These are phyloP conservation scores for Termitomyces bulborhizus DNA, from an alignment of 768 basidiomycete species.

Conservation along the genomic window DNA sequence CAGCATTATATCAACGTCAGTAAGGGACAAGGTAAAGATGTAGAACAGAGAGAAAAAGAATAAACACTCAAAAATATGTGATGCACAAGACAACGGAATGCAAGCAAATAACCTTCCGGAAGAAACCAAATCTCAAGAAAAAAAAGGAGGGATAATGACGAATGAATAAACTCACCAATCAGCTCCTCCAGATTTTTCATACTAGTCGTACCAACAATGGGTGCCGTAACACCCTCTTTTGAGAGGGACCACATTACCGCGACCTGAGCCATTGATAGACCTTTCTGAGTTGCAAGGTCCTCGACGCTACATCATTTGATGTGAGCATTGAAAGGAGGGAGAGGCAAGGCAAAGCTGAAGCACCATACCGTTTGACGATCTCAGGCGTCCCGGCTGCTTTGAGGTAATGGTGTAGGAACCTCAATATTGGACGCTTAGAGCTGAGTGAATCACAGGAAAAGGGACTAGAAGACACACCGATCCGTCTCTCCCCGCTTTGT, in stretches of 20 bases:
- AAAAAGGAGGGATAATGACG: background rate
- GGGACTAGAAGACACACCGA: constrained; percentile 16
- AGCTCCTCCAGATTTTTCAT: constrained; percentile 46
- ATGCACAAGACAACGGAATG: too few relatives aligned
- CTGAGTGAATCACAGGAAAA: background rate
- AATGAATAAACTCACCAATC: constrained; percentile 27
- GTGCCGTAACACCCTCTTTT: constrained; percentile 45
- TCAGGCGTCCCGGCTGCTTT: constrained; percentile 22
- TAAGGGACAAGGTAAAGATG: background rate
- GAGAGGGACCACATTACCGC: constrained; percentile 48
- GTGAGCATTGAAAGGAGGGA: constrained; percentile 10
- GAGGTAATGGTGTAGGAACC: constrained; percentile 19
- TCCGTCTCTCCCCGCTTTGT: constrained; percentile 35
- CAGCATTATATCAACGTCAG: background rate
- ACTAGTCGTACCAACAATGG: constrained; percentile 52
- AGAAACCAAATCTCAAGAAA: constrained; percentile 12
- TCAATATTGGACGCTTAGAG: background rate
- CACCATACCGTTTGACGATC: constrained; percentile 29
- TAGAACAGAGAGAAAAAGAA: background rate
- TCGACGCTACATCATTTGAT: constrained; percentile 31
- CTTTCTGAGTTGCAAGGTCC: constrained; percentile 44
- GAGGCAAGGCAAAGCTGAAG: background rate
- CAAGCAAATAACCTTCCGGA: too few relatives aligned
- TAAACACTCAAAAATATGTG: too few relatives aligned
- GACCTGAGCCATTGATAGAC: constrained; percentile 51